A percentile compares a stretch with the other conserved stretches of the same genome.
phyloP scores from a whole-genome alignment of 768 basidiomycete genomes.

The Suillus ampliporus region DNA sequence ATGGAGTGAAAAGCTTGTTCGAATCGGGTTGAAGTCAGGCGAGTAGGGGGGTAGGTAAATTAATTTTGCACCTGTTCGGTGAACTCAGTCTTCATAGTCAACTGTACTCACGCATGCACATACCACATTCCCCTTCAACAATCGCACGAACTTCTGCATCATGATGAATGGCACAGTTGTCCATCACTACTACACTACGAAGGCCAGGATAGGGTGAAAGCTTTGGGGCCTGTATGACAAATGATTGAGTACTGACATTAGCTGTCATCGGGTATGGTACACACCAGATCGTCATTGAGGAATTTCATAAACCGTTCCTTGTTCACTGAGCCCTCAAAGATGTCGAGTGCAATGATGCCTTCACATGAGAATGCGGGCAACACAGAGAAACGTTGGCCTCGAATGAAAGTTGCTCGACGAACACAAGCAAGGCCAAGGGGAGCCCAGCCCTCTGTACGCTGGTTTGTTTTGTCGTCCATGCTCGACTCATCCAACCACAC shows the following conservation, averaged over 20 bases:
- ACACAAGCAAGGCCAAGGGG: constrained; percentile 26
- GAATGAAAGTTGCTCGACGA: constrained; percentile 27
- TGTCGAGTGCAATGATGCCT: constrained; percentile 33
- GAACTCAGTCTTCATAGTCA: constrained; percentile 2
- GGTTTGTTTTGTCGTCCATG: constrained; percentile 33
- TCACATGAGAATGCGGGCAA: constrained; percentile 34
- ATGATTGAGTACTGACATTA: not conserved
- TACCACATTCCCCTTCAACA: constrained; percentile 29
- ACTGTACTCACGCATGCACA: constrained; percentile 1
- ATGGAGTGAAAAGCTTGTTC: constrained; percentile 40
- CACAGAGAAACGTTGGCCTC: constrained; percentile 33
- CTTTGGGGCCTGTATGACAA: constrained; percentile 24
- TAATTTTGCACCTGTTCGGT: constrained; percentile 28
- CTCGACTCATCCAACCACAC: constrained; percentile 29
- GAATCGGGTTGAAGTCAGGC: constrained; percentile 43
- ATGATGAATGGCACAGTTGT: constrained; percentile 50
- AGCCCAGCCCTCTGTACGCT: constrained; percentile 13
- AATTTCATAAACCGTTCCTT: constrained; percentile 38
- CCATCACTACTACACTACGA: constrained; percentile 43
- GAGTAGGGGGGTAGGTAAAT: constrained; percentile 42
- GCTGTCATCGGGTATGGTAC: not conserved
- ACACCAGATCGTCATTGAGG: constrained; percentile 19
- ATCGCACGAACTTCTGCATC: constrained; percentile 40
- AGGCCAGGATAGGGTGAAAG: constrained; percentile 42
- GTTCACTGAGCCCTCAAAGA: constrained; percentile 40